Evolutionary conservation across 2,329 filamentous ascomycete species (phyloP), one percentile per base, ranked within the genome.

Genomic region (Alternaria burnsii): DNA sequence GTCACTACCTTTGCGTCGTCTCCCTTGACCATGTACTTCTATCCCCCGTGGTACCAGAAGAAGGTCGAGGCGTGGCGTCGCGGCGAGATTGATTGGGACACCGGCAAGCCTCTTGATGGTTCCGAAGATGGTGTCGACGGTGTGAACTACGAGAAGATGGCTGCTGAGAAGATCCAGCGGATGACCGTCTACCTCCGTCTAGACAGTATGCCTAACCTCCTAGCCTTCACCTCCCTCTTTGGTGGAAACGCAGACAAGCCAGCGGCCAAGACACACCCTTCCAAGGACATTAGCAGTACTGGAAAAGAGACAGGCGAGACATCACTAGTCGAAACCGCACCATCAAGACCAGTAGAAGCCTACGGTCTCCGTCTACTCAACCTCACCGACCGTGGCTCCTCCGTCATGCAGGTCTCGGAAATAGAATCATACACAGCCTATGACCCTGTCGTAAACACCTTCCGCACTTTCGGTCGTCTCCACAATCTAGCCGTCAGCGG

Each of bases 341-440:
- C 67, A 24, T 82, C 80, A 52, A 81, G 82, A 9, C 85, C 87
- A 1, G 83, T 94, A 1, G 86, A 91, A 71, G 90, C 93, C 0
- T 92, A 97, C 70, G 94, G 93, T 32, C 81, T 97, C n/a, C 90
- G 94, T 14, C 85, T 98, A 16, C 81, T 96, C 50, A 92, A 96
- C 73, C 86, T 98, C 12, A 96, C 92, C 0, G 94, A 97, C 70
- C 93, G 94, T 85, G 91, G 92, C 42, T 97, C 94, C 0, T 94
- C 93, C 18, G 94, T 97, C 70, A 98, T 98, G 94, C 90, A 92
- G 70, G 92, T 97, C 11, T 90, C 93, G 0, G 93, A 96, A 72
- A 85, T 90, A 3, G 90, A 93, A 40, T 92, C 95, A 50, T 86
- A 79, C 78, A 83, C 75, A 65, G 83, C 68, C 67, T 76, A 67